Evolutionary conservation across 2,329 filamentous ascomycete species (phyloP).

Genomic region (Arachnomyces sp.): DNA sequence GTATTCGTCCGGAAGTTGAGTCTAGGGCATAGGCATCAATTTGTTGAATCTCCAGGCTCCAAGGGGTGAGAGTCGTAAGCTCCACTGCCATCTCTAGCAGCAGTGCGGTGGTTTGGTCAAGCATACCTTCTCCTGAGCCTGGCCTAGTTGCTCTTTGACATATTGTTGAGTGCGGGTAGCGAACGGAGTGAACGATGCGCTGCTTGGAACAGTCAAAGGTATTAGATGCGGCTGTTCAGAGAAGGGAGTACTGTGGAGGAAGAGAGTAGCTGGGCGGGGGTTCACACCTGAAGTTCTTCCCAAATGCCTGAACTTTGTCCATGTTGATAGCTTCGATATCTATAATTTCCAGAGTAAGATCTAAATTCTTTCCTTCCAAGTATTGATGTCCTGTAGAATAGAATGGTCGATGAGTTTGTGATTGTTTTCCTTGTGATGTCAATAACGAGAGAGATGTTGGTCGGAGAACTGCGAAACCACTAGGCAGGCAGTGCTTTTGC

Average conservation of each 20-base stretch:
- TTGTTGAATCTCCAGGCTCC: not conserved
- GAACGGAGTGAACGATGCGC: conserved; percentile 82
- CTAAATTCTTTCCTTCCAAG: too few relatives aligned
- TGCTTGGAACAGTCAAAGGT: conserved; percentile 47
- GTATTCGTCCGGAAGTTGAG: conserved; percentile 93
- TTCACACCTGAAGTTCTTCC: conserved; percentile 60
- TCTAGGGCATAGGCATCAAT: conserved; percentile 45
- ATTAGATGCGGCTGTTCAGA: conserved; percentile 12
- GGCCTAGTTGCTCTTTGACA: conserved; percentile 94
- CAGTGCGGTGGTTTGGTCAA: too few relatives aligned
- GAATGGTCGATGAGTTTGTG: too few relatives aligned
- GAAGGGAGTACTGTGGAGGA: conserved; percentile 7
- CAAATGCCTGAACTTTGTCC: conserved; percentile 64
- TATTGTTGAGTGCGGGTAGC: conserved; percentile 92
- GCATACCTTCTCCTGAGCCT: conserved; percentile 81
- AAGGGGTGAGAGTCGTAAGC: not conserved
- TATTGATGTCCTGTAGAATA: too few relatives aligned
- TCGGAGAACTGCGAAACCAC: too few relatives aligned
- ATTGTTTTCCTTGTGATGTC: too few relatives aligned
- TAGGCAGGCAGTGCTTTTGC: too few relatives aligned
- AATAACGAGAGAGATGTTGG: too few relatives aligned
- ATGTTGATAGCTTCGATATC: conserved; percentile 32
- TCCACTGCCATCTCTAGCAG: too few relatives aligned
- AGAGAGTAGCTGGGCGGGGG: conserved; percentile 5
- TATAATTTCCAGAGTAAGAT: too few relatives aligned